Evolutionary conservation across 352 stramenopile species (phyloP), one percentile per base, ranked within the genome.

Genomic region (Pseudoperonospora humuli): DNA sequence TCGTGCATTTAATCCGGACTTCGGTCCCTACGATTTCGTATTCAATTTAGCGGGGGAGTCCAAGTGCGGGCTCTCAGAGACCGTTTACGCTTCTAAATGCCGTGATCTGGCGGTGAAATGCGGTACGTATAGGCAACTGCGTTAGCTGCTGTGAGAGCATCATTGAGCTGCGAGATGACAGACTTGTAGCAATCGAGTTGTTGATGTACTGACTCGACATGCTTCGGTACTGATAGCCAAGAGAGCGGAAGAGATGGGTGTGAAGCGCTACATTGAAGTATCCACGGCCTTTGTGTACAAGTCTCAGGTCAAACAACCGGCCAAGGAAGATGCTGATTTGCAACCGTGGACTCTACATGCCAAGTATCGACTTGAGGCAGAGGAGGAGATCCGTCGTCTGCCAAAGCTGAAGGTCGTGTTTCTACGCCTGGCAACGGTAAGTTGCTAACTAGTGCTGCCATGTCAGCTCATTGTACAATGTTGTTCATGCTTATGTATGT

Each of bases 241-340:
- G 37, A 86, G 86, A 50, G 75, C 70, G 5, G 54, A 76, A 23
- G 67, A 75, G 29, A 42, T 88, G 36, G 62, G 73, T 9, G 70
- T 92, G n/a, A 84, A 83, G 45, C 72, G 77, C 20, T 92, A 75
- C 44, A 50, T 93, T 45, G 82, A 93, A 60, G 76, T 93, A 11
- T 93, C 82, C 14, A 92, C 82, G 17, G 76, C 75, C n/a, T 88
- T 88, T 38, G 79, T 93, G 37, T 93, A 93, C 72, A 91, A 89
- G 50, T 90, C 79, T 18, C 77, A 91, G 51, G 61, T 67, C 0
- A 91, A 91, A 50, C 32, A 68, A 13, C 66, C 81, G 0, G 81
- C 79, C 2, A 61, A 57, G 8, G 81, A 93, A 44, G 42, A 40
- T 0, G 74, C 75, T 0, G 74, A 81, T 19, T 54, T 91, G 3